Base-by-base conservation (phyloP, 768 basidiomycete species). In the Panus rudis region DNA sequence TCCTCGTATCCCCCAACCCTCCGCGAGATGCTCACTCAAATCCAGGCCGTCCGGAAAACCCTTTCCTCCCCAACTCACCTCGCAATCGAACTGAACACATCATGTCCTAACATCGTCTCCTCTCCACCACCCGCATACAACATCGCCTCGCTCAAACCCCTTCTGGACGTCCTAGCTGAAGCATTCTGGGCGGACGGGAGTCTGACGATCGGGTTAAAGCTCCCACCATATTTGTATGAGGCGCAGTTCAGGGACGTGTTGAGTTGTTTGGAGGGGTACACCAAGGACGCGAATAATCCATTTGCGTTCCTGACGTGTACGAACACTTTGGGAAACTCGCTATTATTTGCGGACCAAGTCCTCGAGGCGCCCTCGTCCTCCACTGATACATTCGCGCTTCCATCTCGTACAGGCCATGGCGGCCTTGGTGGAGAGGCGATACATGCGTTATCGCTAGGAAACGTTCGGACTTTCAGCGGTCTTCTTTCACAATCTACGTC, bases 81-180 rank as follows among this genome's bases (percentile, higher is more conserved):
- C 47, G 89, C 75, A 12, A 63, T 90, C 52, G 90, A 92, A 61
- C 68, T 92, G 55, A 92, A 92, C 60, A 79, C 86, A 0, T 84
- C 81, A 30, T 92, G 90, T 51, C 90, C 90, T 3, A 92, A 92
- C 57, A 84, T 91, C 51, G 56, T 60, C 43, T 63, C 61, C 10
- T 65, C 68, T 3, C 73, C 84, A 0, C 86, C 85, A 0, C 73
- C 80, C 16, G 75, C 84, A 8, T 92, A 92, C 62, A 61, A 72
- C 28, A 70, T 78, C 40, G 11, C 63, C 1, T 60, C 67, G 1
- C 72, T 90, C 40, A 41, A 57, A 0, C 72, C 78, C 2, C 62
- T 86, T 43, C 68, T 92, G 6, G 53, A 61, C 28, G 69, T 76
- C 6, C 66, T 90, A 33, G 69, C 73, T 5, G 65, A 70, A 1